These are phyloP conservation scores for Citrus unshiu DNA, from an alignment of 345 rosid genomes.

Conservation along the genomic window DNA sequence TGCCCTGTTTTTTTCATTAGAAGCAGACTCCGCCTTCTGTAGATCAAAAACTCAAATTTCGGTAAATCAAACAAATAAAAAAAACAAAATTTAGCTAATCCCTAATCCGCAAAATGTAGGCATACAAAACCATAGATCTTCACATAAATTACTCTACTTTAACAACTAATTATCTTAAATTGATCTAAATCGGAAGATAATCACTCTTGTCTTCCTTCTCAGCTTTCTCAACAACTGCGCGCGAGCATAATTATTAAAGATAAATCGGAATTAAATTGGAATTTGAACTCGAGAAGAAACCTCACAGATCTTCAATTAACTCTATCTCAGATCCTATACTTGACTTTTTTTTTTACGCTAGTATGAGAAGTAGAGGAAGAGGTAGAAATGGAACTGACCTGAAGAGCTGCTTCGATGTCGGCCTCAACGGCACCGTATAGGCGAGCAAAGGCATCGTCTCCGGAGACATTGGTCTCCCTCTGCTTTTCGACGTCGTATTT, in stretches of 20 bases:
- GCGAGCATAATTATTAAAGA: neutral
- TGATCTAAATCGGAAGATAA: neutral
- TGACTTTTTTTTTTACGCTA: neutral
- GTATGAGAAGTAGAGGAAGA: neutral
- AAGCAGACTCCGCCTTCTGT: constrained; percentile 85
- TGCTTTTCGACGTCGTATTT: constrained; percentile 89
- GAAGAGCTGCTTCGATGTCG: constrained; percentile 71
- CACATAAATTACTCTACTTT: neutral
- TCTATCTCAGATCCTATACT: neutral
- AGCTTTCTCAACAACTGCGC: neutral
- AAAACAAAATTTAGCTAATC: neutral
- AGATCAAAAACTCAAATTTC: constrained; percentile 3
- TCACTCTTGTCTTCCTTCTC: neutral
- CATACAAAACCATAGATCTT: neutral
- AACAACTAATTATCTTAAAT: neutral
- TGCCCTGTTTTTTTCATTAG: constrained; percentile 80
- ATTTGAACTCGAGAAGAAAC: neutral
- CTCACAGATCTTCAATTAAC: constrained; percentile 2
- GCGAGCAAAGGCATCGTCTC: constrained; percentile 91
- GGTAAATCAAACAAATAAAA: neutral
- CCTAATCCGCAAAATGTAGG: constrained; percentile 1
- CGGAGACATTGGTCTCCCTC: constrained; percentile 73
- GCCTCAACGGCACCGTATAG: constrained; percentile 61
- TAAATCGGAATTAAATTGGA: neutral
- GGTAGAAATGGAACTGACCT: constrained; percentile 31